Percentiles rank a stretch among this genome's conserved stretches.
Conservation (phyloP, 176 grass and related monocot species). For the Eragrostis nindensis region DNA sequence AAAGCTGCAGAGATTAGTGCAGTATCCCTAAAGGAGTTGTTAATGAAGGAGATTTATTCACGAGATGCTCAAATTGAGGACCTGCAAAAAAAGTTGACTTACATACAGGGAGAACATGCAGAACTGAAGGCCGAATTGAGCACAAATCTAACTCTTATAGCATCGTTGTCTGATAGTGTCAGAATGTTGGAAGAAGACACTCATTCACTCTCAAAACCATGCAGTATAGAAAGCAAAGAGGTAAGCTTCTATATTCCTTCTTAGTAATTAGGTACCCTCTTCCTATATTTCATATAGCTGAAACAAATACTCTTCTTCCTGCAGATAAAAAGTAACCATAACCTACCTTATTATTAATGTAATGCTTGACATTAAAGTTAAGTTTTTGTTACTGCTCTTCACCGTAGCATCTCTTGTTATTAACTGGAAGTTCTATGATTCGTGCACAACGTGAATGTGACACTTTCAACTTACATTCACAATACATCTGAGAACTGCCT, state of each 20-base stretch:
- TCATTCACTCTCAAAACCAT: slow-evolving; percentile 53
- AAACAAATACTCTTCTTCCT: background rate
- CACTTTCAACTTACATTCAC: background rate
- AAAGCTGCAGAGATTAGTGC: slow-evolving; percentile 53
- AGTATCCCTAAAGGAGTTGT: slow-evolving; percentile 45
- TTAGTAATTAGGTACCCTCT: background rate
- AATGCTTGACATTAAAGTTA: background rate
- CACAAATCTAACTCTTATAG: slow-evolving; percentile 50
- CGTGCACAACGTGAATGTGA: background rate
- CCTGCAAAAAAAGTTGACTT: slow-evolving; percentile 49
- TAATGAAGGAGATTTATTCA: slow-evolving; percentile 54
- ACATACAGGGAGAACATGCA: slow-evolving; percentile 63
- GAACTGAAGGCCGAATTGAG: slow-evolving; percentile 56
- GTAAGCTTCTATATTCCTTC: slow-evolving; percentile 32
- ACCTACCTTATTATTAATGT: background rate
- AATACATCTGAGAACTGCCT: background rate
- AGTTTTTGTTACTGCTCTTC: slow-evolving; percentile 17
- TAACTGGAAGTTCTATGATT: slow-evolving; percentile 22
- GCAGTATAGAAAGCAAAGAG: slow-evolving; percentile 41
- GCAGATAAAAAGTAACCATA: background rate
- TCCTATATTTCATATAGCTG: slow-evolving; percentile 1
- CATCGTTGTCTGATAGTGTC: slow-evolving; percentile 59
- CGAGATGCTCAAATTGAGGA: slow-evolving; percentile 51
- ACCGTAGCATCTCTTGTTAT: background rate
- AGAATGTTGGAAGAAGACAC: slow-evolving; percentile 58